Conservation (phyloP, 441 rosid genomes). For the Pelargonium cotyledonis region DNA sequence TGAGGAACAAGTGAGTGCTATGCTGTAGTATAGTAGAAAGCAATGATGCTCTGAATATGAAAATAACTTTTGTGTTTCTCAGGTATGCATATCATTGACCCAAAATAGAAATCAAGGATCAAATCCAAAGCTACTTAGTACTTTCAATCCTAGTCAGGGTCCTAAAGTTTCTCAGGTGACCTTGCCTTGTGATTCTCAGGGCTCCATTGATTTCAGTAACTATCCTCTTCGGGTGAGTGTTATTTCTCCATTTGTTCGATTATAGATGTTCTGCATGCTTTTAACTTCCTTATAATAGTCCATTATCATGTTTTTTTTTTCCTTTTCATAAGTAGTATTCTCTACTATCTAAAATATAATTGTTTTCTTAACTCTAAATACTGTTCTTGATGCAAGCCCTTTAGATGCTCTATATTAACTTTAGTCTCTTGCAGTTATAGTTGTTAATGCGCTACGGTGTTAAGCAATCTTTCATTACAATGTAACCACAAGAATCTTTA, state of each 20-base stretch:
- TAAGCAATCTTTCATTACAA: not conserved
- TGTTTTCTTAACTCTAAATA: not conserved
- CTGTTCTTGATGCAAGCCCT: not conserved
- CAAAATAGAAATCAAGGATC: conserved; percentile 61
- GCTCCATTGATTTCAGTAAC: conserved; percentile 71
- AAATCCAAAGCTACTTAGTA: conserved; percentile 39
- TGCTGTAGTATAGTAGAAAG: not conserved
- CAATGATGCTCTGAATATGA: conserved; percentile 14
- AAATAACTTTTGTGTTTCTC: conserved; percentile 23
- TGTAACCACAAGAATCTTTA: not conserved
- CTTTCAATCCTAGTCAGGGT: conserved; percentile 48
- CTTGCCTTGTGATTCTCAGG: conserved; percentile 78
- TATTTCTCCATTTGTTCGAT: not conserved
- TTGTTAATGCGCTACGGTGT: not conserved
- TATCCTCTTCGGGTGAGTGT: conserved; percentile 79
- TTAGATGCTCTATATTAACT: not conserved
- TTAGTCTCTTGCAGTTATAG: not conserved
- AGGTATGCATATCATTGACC: conserved; percentile 66
- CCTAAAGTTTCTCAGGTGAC: conserved; percentile 71
- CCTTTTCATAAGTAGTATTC: not conserved
- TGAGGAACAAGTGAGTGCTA: conserved; percentile 60
- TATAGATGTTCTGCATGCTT: not conserved
- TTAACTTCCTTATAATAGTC: not conserved
- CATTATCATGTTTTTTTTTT: not conserved
- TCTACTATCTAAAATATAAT: not conserved